Evolutionary conservation across 768 basidiomycete genomes (phyloP), one percentile per base, ranked within the genome.

Genomic region (Trametes maxima): DNA sequence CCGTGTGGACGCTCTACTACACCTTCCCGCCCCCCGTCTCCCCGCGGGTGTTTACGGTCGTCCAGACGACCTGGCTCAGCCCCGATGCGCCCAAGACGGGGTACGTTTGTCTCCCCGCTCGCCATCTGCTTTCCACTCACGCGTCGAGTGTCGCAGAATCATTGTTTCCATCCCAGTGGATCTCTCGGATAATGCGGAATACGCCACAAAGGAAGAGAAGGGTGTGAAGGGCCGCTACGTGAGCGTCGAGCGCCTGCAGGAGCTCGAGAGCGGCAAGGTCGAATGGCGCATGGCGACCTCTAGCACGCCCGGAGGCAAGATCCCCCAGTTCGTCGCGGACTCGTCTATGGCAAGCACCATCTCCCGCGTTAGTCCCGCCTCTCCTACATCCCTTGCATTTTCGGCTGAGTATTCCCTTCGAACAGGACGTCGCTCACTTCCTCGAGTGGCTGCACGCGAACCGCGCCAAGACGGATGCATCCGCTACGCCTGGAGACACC

Each of bases 211-310:
- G 16, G 88, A 92, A 68, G 82, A 84, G 66, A 84, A 82, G 55
- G 87, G 82, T 7, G 82, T 83, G 2, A 84, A 79, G 63, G 90
- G 86, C 1, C 83, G 82, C 66, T 92, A 92, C 68, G 85, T 82
- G 40, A 84, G 85, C 65, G 85, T 89, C 3, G 91, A 92, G 73
- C 80, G 81, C 33, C 67, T 93, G 54, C 72, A 76, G 44, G 87
- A 88, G 71, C 80, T 86, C 42, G 82, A 82, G 19, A 76, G 83
- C 62, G 90, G 87, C 51, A 81, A 73, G 49, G 82, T 84, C 13
- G 89, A 91, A 72, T 92, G 90, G 90, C 78, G 83, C 42, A 90
- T 92, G 90, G 90, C 89, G 2, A 89, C 88, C 2, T 86, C 87
- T 24, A 87, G 86, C 65, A 84, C 82, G 2, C 83, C 88, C 13